These are phyloP conservation scores for Hydnum rufescens DNA, from an alignment of 768 basidiomycete species.

Conservation along the genomic window DNA sequence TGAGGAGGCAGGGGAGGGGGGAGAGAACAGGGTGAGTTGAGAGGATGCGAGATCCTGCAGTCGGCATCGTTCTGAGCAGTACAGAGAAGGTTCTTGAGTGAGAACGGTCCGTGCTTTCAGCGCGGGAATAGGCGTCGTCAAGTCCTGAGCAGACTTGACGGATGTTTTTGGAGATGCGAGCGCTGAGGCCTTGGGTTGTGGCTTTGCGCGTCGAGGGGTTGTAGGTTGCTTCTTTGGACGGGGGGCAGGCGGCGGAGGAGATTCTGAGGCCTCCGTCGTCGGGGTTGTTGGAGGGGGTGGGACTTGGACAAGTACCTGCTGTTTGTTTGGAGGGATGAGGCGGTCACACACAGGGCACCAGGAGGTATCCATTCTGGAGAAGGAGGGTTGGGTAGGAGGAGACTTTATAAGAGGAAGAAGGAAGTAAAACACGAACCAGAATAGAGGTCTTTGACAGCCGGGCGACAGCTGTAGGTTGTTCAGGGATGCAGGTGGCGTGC, in stretches of 20 bases:
- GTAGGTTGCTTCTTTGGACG: constrained; percentile 1
- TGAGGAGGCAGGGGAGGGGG: background rate
- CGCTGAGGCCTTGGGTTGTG: constrained; percentile 1
- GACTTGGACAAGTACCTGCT: constrained; percentile 26
- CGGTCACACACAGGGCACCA: constrained; percentile 70
- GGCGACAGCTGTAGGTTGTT: no score
- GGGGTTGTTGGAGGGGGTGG: background rate
- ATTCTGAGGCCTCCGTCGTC: background rate
- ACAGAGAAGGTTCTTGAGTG: constrained; percentile 60
- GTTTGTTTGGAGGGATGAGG: constrained; percentile 64
- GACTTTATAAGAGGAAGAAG: background rate
- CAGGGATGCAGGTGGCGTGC: no score
- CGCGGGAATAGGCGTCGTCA: constrained; percentile 12
- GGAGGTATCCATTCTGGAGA: constrained; percentile 29
- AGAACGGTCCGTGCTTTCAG: constrained; percentile 43
- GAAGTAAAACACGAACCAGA: no score
- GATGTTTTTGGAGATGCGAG: background rate
- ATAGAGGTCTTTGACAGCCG: no score
- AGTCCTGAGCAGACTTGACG: background rate
- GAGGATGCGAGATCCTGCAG: constrained; percentile 27
- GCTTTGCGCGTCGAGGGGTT: constrained; percentile 2
- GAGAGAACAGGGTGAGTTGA: background rate
- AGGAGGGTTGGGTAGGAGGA: constrained; percentile 1
- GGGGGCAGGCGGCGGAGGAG: constrained; percentile 14
- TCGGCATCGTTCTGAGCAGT: constrained; percentile 65